phyloP scores from a whole-genome alignment of 129 eudicot genomes.

The Logfia minima region DNA sequence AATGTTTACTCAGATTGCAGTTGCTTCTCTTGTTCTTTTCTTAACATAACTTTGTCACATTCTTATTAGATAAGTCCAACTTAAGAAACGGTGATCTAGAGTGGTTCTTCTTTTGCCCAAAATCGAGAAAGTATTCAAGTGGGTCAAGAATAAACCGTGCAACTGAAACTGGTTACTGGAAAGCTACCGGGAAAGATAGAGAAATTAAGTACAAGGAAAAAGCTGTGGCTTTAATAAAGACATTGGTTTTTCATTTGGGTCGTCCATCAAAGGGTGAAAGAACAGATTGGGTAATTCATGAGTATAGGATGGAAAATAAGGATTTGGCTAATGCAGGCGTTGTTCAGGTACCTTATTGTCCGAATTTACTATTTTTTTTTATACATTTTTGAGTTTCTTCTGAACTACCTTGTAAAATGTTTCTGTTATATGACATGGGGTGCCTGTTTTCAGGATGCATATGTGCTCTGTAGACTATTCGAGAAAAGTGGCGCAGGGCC shows the following conservation, averaged over 20 bases:
- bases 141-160: constrained; percentile 68
- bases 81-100: constrained; percentile 57
- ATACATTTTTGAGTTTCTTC: too few species aligned
- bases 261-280: constrained; percentile 58
- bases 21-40: background rate
- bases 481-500: constrained; percentile 79
- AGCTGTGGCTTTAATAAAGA: constrained; percentile 54
- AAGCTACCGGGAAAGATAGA: constrained; percentile 75
- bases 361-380: background rate
- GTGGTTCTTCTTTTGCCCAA: constrained; percentile 86
- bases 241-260: constrained; percentile 62
- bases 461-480: constrained; percentile 58
- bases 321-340: constrained; percentile 46
- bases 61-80: constrained; percentile 53
- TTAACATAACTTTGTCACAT: background rate
- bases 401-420: too few species aligned
- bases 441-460: constrained; percentile 51
- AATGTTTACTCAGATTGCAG: background rate
- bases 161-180: constrained; percentile 72
- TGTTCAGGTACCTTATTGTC: constrained; percentile 45
- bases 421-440: background rate
- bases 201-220: constrained; percentile 35
- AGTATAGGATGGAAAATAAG: constrained; percentile 52
- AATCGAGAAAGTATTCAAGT: constrained; percentile 56
- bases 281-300: constrained; percentile 82